Conservation (phyloP, 192 early-diverging fungal genomes). For the Podila clonocystis region DNA sequence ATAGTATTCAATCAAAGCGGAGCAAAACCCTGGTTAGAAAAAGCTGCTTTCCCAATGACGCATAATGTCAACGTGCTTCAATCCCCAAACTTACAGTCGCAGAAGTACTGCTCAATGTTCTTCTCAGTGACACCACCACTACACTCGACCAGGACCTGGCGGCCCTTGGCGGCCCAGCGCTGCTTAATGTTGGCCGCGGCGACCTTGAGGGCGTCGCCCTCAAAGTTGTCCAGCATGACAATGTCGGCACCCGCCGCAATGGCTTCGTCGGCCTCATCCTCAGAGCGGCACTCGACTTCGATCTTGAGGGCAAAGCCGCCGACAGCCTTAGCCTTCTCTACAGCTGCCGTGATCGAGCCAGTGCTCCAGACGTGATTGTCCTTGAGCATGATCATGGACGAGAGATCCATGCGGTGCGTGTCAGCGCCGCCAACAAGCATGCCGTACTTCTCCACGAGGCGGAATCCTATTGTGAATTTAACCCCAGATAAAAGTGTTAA, state of each 20-base stretch:
- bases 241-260: constrained; percentile 96
- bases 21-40: background rate
- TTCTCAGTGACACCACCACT: constrained; percentile 96
- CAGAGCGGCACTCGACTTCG: constrained; percentile 95
- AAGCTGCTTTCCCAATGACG: background rate
- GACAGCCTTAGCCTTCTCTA: constrained; percentile 78
- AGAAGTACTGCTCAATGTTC: constrained; percentile 83
- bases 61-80: background rate
- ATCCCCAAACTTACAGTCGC: constrained; percentile 66
- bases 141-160: constrained; percentile 87
- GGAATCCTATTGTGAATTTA: constrained; percentile 74
- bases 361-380: constrained; percentile 98
- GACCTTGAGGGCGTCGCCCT: constrained; percentile 69
- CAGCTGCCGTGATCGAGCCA: constrained; percentile 93
- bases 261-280: constrained; percentile 94
- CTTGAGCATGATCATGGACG: constrained; percentile 99
- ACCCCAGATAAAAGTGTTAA: background rate
- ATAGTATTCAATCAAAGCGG: background rate
- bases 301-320: constrained; percentile 96
- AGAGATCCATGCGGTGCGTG: constrained; percentile 96
- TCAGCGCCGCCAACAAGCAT: constrained; percentile 97
- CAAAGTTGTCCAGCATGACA: constrained; percentile 97
- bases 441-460: constrained; percentile 97
- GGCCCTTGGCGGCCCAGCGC: constrained; percentile 69
- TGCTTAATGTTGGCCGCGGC: constrained; percentile 82